Conservation (phyloP, 108 stramenopile genomes). For the Hondaea fermentalgiana region DNA sequence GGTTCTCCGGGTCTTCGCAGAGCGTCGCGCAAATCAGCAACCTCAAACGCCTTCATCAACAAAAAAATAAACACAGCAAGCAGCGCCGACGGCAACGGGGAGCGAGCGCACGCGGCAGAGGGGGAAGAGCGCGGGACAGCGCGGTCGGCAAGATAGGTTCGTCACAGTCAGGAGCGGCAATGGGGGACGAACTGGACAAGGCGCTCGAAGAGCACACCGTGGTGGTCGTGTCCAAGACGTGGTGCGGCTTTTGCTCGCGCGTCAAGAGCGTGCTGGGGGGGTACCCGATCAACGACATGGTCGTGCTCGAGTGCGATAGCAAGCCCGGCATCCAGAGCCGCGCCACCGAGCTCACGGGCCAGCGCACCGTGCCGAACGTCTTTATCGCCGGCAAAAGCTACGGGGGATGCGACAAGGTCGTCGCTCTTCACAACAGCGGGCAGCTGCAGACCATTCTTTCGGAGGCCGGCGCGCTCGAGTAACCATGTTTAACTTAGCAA, state of each 20-base stretch:
- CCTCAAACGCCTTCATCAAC: too few relatives aligned
- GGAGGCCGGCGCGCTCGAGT: not conserved
- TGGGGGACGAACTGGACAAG: not conserved
- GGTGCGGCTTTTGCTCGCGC: not conserved
- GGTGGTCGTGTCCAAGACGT: slow-evolving; percentile 20
- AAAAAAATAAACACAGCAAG: too few relatives aligned
- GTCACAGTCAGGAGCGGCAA: not conserved
- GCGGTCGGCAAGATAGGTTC: too few relatives aligned
- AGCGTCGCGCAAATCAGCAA: too few relatives aligned
- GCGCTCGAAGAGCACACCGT: not conserved
- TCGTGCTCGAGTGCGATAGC: slow-evolving; percentile 45
- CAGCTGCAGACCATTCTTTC: not conserved
- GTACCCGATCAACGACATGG: not conserved
- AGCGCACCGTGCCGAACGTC: slow-evolving; percentile 79
- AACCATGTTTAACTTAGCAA: not conserved
- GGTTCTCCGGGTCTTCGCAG: too few relatives aligned
- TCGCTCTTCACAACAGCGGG: not conserved
- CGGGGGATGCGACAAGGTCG: slow-evolving; percentile 73
- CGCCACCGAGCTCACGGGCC: slow-evolving; percentile 60
- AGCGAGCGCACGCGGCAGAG: too few relatives aligned
- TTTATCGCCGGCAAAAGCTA: slow-evolving; percentile 67
- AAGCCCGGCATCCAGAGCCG: slow-evolving; percentile 51
- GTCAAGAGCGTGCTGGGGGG: not conserved
- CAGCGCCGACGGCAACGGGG: too few relatives aligned
- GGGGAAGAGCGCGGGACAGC: too few relatives aligned